Conservation (phyloP, 2,329 filamentous ascomycete species). For the Geosmithia putterillii region DNA sequence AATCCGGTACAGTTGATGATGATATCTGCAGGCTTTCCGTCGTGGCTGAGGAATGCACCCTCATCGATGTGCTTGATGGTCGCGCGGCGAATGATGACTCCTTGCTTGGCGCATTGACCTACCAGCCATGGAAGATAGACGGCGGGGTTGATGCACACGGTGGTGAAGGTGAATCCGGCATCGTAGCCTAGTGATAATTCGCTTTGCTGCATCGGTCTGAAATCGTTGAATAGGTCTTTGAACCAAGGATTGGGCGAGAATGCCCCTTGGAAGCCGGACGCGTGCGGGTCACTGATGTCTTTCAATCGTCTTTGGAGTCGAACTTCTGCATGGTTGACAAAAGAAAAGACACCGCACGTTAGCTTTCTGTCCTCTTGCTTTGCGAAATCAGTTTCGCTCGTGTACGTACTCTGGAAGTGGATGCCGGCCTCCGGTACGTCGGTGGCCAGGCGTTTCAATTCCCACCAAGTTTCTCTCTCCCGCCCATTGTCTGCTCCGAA, state of each 20-base stretch:
- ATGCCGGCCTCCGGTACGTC: conserved; percentile 61
- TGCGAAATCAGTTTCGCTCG: neutral
- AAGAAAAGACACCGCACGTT: neutral
- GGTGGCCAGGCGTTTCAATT: conserved; percentile 38
- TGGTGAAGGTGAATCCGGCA: conserved; percentile 47
- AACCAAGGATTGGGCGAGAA: conserved; percentile 54
- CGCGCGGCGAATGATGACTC: conserved; percentile 40
- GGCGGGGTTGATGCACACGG: conserved; percentile 63
- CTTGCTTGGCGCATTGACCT: conserved; percentile 51
- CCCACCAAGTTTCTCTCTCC: conserved; percentile 47
- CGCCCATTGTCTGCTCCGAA: conserved; percentile 24
- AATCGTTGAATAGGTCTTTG: conserved; percentile 56
- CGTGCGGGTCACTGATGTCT: neutral
- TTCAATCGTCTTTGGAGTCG: conserved; percentile 14
- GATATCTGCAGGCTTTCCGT: conserved; percentile 40
- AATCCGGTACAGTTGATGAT: conserved; percentile 63
- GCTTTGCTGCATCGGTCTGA: conserved; percentile 42
- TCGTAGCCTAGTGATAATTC: conserved; percentile 48
- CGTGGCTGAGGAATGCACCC: conserved; percentile 42
- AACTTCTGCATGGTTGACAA: conserved; percentile 29
- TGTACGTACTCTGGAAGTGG: conserved; percentile 48
- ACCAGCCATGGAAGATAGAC: conserved; percentile 61
- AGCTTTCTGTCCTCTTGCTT: neutral
- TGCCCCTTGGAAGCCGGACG: conserved; percentile 10
- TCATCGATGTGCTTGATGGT: conserved; percentile 47